phyloP scores from a whole-genome alignment of 768 basidiomycete genomes.

The Termitomyces sp. region DNA sequence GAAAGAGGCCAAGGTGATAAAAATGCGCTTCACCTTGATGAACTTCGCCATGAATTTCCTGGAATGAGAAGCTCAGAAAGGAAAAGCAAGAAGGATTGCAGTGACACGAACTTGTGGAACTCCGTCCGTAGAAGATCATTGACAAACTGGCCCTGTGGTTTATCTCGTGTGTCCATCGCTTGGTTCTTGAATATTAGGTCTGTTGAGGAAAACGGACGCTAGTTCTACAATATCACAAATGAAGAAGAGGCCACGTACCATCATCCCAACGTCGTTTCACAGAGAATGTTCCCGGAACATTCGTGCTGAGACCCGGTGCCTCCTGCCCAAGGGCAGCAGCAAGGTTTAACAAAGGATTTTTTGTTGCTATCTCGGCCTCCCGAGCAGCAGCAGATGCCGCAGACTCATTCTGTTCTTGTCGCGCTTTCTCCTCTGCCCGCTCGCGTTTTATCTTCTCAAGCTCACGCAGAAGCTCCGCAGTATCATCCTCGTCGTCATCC shows the following conservation, averaged over 20 bases:
- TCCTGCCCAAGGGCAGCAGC: conserved; percentile 85
- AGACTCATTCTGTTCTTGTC: conserved; percentile 75
- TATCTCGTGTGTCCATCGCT: conserved; percentile 66
- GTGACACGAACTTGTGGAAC: conserved; percentile 76
- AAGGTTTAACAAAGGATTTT: conserved; percentile 87
- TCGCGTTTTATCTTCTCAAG: conserved; percentile 99
- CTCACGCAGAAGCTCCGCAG: conserved; percentile 90
- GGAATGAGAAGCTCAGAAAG: conserved; percentile 4
- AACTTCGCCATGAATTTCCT: conserved; percentile 95
- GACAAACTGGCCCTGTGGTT: conserved; percentile 78
- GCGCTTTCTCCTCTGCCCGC: conserved; percentile 88
- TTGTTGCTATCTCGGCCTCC: conserved; percentile 82
- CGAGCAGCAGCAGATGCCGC: conserved; percentile 57
- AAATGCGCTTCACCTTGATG: conserved; percentile 59
- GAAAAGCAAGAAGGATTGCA: not conserved
- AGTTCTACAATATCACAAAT: not conserved
- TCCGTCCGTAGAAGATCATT: conserved; percentile 94
- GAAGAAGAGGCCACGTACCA: conserved; percentile 45
- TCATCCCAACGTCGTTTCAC: conserved; percentile 97
- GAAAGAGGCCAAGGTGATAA: not conserved
- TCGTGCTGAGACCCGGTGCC: conserved; percentile 68
- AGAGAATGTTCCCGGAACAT: conserved; percentile 79
- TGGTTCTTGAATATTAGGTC: conserved; percentile 92
- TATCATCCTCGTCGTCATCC: conserved; percentile 82
- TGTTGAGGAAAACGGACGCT: not conserved